Base-by-base conservation (phyloP, 345 rosid genomes). In the Gossypium stocksii region DNA sequence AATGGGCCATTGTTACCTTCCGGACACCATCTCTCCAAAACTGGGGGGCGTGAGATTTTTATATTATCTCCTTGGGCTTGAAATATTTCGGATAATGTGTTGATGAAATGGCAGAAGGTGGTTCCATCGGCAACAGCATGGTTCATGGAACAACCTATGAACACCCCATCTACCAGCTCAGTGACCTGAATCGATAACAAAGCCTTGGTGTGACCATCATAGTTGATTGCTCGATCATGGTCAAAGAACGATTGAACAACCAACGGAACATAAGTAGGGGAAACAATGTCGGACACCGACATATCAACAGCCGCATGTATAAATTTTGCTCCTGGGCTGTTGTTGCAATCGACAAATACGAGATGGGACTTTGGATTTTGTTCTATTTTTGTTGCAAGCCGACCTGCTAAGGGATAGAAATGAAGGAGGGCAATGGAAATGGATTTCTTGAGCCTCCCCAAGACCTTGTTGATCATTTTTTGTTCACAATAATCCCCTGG, bases 101-200 rank as follows among this genome's bases (percentile, higher is more conserved):
- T 90, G 71, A 91, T 80, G 83, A 93, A 90, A 66, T 89, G 79
- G 94, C 90, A 91, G 57, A 67, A 90, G 15, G 96, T 84, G 19
- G 80, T 49, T 8, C 96, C 96, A 52, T 93, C 94, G 1, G 84
- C 94, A 38, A 93, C 11, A 3, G 59, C 64, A 23, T 91, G 96
- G 70, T 58, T 58, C 34, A 58, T 58, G 0, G 16, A 58, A 12
- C 34, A 23, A 12, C 27, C 34, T 58, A 58, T 58, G 62, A 93
- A 91, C n/a, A 93, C 59, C 0, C 93, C 94, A 74, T 93, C 96
- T 4, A 79, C 78, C 91, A 61, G 66, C 9, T 61, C 66, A 0
- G 92, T 93, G 9, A 83, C 91, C 81, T 91, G 87, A 45, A 84
- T 61, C 2, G 91, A 80, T 34, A 34, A 34, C 41, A 34, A 34